phyloP scores from a whole-genome alignment of 2,329 filamentous ascomycete genomes.

The Cladorrhinum sp. region DNA sequence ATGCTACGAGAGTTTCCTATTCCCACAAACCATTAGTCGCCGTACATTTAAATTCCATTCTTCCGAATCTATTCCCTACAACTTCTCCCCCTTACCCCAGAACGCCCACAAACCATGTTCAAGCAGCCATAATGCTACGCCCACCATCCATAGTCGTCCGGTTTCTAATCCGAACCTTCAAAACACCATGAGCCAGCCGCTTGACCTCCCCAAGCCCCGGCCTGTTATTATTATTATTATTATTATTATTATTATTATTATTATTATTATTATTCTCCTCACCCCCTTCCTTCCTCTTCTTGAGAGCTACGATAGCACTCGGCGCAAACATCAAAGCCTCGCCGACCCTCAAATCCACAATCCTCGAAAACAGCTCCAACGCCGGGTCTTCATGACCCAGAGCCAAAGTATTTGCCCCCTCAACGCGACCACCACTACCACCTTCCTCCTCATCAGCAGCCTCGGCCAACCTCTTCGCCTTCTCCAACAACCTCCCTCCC shows the following conservation, averaged over 20 bases:
- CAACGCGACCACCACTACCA: slow-evolving; percentile 5
- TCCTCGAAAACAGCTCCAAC: slow-evolving; percentile 39
- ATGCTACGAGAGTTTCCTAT: no score
- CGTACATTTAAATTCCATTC: neutral
- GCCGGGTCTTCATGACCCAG: slow-evolving; percentile 25
- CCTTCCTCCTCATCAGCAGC: neutral
- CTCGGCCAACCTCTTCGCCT: slow-evolving; percentile 15
- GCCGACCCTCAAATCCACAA: slow-evolving; percentile 42
- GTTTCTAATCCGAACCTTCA: slow-evolving; percentile 41
- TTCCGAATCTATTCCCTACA: no score
- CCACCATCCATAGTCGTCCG: slow-evolving; percentile 46
- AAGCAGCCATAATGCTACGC: slow-evolving; percentile 42
- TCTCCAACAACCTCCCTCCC: slow-evolving; percentile 22
- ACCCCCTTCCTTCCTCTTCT: slow-evolving; percentile 11
- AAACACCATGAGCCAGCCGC: slow-evolving; percentile 37
- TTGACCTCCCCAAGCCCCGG: slow-evolving; percentile 16
- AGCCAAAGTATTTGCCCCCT: slow-evolving; percentile 12
- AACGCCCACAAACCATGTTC: neutral
- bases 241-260: no score
- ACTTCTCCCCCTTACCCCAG: no score
- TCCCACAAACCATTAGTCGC: no score
- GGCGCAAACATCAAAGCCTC: slow-evolving; percentile 48
- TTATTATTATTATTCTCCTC: no score
- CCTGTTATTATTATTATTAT: neutral
- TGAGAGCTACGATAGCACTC: slow-evolving; percentile 38